Evolutionary conservation across 768 basidiomycete genomes (phyloP).

Genomic region (Tulasnella sp.): DNA sequence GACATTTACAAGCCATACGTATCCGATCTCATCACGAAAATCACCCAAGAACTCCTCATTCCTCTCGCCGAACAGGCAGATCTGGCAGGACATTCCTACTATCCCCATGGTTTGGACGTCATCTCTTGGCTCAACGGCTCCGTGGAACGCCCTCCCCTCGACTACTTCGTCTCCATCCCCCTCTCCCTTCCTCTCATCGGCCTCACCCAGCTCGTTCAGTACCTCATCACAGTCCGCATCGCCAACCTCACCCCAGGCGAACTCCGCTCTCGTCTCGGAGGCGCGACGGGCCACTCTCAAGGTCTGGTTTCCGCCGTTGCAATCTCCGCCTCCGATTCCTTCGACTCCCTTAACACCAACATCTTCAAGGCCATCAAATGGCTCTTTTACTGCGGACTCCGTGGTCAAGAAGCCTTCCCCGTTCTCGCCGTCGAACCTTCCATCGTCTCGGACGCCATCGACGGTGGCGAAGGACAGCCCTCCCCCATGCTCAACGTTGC

Average conservation of each 20-base stretch:
- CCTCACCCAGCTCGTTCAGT: slow-evolving; percentile 91
- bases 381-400: slow-evolving; percentile 89
- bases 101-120: slow-evolving; percentile 77
- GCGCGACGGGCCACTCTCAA: slow-evolving; percentile 96
- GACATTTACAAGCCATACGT: slow-evolving; percentile 90
- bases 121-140: slow-evolving; percentile 77
- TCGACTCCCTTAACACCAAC: slow-evolving; percentile 71
- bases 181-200: slow-evolving; percentile 95
- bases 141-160: slow-evolving; percentile 63
- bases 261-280: slow-evolving; percentile 68
- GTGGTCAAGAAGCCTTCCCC: slow-evolving; percentile 93
- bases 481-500: slow-evolving; percentile 91
- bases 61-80: slow-evolving; percentile 62
- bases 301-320: slow-evolving; percentile 93
- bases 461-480: slow-evolving; percentile 90
- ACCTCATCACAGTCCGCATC: slow-evolving; percentile 74
- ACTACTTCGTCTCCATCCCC: slow-evolving; percentile 90
- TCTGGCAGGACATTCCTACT: slow-evolving; percentile 51
- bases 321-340: slow-evolving; percentile 73
- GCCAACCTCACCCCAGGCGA: slow-evolving; percentile 73
- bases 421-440: slow-evolving; percentile 82
- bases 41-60: slow-evolving; percentile 63
- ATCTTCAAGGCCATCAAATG: slow-evolving; percentile 80
- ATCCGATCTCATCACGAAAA: slow-evolving; percentile 58
- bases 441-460: slow-evolving; percentile 81